phyloP scores from a whole-genome alignment of 176 grass and related monocot species.

The Musa beccarii region DNA sequence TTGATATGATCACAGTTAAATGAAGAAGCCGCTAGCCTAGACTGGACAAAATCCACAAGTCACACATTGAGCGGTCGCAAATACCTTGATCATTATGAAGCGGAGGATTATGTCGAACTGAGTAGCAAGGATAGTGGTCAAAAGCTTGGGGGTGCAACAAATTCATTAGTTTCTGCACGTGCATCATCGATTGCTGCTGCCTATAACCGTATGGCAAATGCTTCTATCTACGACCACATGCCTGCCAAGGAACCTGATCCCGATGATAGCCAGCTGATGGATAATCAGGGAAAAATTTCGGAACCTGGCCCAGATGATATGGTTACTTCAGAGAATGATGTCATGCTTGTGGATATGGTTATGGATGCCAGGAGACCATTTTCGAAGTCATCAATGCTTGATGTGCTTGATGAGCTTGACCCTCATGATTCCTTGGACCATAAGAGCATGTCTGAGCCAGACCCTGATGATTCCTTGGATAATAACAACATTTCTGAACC shows the following conservation, averaged over 20 bases:
- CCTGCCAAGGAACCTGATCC: constrained; percentile 25
- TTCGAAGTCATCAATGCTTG: constrained; percentile 11
- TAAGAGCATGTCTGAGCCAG: constrained; percentile 19
- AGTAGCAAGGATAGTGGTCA: constrained; percentile 26
- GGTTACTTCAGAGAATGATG: constrained; percentile 12
- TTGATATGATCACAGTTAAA: constrained; percentile 55
- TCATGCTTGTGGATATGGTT: constrained; percentile 22
- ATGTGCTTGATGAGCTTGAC: constrained; percentile 15
- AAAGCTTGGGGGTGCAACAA: constrained; percentile 55
- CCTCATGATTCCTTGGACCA: constrained; percentile 9
- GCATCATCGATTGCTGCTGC: constrained; percentile 64
- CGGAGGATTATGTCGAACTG: constrained; percentile 44
- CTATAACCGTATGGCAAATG: constrained; percentile 44
- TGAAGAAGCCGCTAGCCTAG: constrained; percentile 67
- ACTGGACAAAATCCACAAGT: constrained; percentile 89
- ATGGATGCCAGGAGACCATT: neutral
- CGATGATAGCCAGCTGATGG: constrained; percentile 14
- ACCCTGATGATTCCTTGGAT: constrained; percentile 23
- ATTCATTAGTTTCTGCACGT: constrained; percentile 36
- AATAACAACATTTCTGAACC: constrained; percentile 2
- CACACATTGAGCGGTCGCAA: constrained; percentile 59
- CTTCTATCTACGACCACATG: constrained; percentile 15
- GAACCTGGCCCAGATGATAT: constrained; percentile 25
- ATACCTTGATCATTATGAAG: constrained; percentile 47
- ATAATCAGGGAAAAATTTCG: constrained; percentile 8